A percentile compares a stretch with the other conserved stretches of the same genome.
Conservation (phyloP, 1,139 yeast genomes). For the Debaryomycetaceae sp. region DNA sequence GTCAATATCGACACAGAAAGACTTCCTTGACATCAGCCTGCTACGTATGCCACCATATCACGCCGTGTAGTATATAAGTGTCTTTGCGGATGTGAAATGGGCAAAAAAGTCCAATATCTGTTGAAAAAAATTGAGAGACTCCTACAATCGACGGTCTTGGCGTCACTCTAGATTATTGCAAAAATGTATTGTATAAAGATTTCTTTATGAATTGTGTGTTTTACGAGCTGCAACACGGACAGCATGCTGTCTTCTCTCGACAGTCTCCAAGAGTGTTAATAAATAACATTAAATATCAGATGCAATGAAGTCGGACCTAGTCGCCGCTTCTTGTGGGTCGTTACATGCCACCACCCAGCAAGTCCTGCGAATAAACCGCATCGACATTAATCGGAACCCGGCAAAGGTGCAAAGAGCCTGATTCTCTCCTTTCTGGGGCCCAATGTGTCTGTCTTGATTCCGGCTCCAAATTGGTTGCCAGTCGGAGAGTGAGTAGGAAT, state of each 20-base stretch:
- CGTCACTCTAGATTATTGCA: neutral
- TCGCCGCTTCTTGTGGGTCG: slow-evolving; percentile 1
- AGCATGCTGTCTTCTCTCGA: neutral
- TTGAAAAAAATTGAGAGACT: too few species aligned
- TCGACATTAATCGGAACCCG: slow-evolving; percentile 5
- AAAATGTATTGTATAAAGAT: neutral
- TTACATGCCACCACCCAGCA: neutral
- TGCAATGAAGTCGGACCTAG: neutral
- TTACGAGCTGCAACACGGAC: neutral
- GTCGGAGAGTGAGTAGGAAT: slow-evolving; percentile 45
- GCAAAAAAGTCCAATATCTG: too few species aligned
- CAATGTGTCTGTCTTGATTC: slow-evolving; percentile 42
- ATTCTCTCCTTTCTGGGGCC: slow-evolving; percentile 48
- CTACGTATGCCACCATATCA: too few species aligned
- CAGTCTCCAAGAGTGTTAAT: neutral
- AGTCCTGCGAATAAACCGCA: neutral
- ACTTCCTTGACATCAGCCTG: too few species aligned
- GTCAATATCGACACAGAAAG: too few species aligned
- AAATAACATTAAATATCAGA: neutral
- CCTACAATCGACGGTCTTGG: neutral
- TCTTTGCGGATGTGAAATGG: too few species aligned
- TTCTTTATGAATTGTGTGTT: neutral
- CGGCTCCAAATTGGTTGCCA: slow-evolving; percentile 45
- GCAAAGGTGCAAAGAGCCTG: slow-evolving; percentile 38
- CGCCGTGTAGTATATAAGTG: too few species aligned